phyloP scores from a whole-genome alignment of 768 basidiomycete species.

The Pluteus cervinus region DNA sequence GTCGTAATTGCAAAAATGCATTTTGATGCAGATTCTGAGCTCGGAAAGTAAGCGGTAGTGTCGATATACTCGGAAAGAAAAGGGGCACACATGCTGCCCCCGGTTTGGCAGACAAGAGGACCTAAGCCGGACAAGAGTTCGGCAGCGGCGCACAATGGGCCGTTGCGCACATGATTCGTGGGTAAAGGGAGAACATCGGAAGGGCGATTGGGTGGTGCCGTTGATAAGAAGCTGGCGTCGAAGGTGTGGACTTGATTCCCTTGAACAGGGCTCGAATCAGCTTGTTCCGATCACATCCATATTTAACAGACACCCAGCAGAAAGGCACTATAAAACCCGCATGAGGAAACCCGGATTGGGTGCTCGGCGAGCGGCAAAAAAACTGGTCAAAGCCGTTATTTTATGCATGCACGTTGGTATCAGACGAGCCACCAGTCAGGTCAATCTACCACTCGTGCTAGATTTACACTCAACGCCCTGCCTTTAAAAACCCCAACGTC shows the following conservation, averaged over 20 bases:
- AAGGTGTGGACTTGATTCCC: too few relatives aligned
- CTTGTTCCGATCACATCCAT: conserved; percentile 6
- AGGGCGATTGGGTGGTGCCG: too few relatives aligned
- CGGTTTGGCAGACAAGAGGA: too few relatives aligned
- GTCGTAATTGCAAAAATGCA: too few relatives aligned
- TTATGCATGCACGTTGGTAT: conserved; percentile 42
- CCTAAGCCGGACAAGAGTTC: too few relatives aligned
- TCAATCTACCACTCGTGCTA: conserved; percentile 1
- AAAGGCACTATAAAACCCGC: conserved; percentile 30
- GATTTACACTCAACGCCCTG: conserved; percentile 11
- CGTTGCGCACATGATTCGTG: too few relatives aligned
- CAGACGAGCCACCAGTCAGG: conserved; percentile 6
- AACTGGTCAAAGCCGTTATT: conserved; percentile 9
- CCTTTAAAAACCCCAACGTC: conserved; percentile 16
- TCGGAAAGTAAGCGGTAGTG: too few relatives aligned
- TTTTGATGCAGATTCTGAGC: too few relatives aligned
- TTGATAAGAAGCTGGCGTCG: conserved; percentile 28
- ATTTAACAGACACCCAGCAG: conserved; percentile 14
- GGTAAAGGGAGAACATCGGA: too few relatives aligned
- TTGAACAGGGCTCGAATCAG: background rate
- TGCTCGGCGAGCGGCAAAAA: conserved; percentile 10
- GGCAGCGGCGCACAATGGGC: too few relatives aligned
- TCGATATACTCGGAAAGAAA: too few relatives aligned
- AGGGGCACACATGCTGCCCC: too few relatives aligned
- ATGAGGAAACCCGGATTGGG: conserved; percentile 19